Percentiles rank a stretch among this genome's conserved stretches.
phyloP scores from a whole-genome alignment of 257 asterid species.

The Prunella vulgaris region DNA sequence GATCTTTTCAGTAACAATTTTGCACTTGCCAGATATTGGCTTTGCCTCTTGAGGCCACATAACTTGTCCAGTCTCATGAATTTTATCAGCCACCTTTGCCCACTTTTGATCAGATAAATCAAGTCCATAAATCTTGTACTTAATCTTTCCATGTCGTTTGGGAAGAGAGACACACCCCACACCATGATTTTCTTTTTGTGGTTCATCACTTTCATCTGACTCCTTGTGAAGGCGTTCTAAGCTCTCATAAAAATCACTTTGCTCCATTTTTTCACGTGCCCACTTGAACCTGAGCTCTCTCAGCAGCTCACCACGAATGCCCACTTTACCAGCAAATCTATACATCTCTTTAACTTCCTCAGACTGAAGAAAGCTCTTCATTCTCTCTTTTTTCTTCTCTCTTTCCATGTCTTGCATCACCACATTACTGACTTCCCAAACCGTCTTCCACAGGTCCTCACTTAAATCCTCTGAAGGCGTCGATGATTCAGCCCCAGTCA shows the following conservation, averaged over 20 bases:
- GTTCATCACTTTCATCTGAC: slow-evolving; percentile 23
- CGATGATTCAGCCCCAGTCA: slow-evolving; percentile 27
- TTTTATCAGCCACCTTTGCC: slow-evolving; percentile 77
- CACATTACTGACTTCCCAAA: slow-evolving; percentile 71
- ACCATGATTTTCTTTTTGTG: slow-evolving; percentile 9
- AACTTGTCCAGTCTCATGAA: slow-evolving; percentile 61
- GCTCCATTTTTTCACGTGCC: slow-evolving; percentile 93
- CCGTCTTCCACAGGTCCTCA: slow-evolving; percentile 81
- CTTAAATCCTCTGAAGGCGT: slow-evolving; percentile 53
- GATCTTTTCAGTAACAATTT: slow-evolving; percentile 63
- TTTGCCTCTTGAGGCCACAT: slow-evolving; percentile 73
- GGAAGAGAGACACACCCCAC: slow-evolving; percentile 53
- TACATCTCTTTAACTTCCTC: slow-evolving; percentile 91
- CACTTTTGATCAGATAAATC: slow-evolving; percentile 73
- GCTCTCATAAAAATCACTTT: slow-evolving; percentile 57
- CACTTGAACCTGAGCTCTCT: slow-evolving; percentile 93
- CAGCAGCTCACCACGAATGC: slow-evolving; percentile 87
- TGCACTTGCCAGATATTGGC: slow-evolving; percentile 62
- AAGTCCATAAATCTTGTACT: slow-evolving; percentile 88
- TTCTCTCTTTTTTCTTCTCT: slow-evolving; percentile 77
- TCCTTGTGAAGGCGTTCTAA: slow-evolving; percentile 41
- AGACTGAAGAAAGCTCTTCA: slow-evolving; percentile 78
- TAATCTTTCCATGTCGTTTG: slow-evolving; percentile 80
- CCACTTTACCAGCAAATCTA: slow-evolving; percentile 86
- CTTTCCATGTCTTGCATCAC: slow-evolving; percentile 78